Evolutionary conservation across 768 basidiomycete species (phyloP).

Genomic region (Lactarius deliciosus): DNA sequence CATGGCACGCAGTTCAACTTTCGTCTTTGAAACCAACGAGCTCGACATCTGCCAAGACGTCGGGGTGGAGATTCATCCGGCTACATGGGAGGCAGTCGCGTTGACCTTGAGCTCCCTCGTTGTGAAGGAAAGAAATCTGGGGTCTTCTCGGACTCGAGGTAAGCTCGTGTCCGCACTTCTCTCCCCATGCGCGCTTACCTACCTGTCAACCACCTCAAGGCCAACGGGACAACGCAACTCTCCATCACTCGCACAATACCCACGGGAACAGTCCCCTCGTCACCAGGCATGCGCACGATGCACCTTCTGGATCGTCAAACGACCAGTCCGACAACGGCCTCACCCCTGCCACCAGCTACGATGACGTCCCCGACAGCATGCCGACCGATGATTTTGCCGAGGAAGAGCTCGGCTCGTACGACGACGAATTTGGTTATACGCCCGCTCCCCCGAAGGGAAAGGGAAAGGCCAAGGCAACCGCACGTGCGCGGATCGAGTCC

Average conservation of each 20-base stretch:
- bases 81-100: constrained; percentile 22
- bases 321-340: constrained; percentile 12
- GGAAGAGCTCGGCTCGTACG: constrained; percentile 17
- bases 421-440: constrained; percentile 15
- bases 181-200: background rate
- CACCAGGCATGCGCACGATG: constrained; percentile 1
- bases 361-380: constrained; percentile 18
- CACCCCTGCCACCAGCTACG: constrained; percentile 12
- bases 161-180: background rate
- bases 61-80: constrained; percentile 21
- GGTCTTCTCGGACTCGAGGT: constrained; percentile 5
- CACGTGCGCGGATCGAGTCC: constrained; percentile 22
- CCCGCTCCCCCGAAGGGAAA: constrained; percentile 16
- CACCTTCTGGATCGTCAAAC: constrained; percentile 6
- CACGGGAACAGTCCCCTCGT: background rate
- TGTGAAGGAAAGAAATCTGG: background rate
- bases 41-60: constrained; percentile 23
- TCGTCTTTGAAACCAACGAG: constrained; percentile 24
- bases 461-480: background rate
- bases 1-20: background rate
- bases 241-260: background rate
- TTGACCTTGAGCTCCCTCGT: constrained; percentile 13
- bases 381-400: constrained; percentile 17
- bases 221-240: background rate
- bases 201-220: background rate